Base-by-base conservation (phyloP, 2,329 filamentous ascomycete species). In the Nakataea oryzae region DNA sequence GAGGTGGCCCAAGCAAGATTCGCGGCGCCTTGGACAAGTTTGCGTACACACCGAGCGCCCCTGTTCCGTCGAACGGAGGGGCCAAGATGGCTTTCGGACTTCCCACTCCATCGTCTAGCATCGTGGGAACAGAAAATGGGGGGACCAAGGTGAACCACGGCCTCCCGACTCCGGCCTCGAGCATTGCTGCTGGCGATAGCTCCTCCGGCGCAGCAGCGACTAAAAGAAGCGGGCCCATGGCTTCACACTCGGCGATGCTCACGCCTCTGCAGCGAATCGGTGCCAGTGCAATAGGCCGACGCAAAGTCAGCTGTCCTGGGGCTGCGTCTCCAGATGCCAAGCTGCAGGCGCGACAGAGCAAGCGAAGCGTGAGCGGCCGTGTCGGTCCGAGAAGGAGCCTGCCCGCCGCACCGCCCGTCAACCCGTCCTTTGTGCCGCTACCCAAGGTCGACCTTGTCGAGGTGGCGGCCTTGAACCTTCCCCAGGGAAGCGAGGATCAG, bases 251-350 rank as follows among this genome's bases (percentile, higher is more conserved):
- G 5, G 64, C 69, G 5, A 69, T 64, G 64, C 65, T 60, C 66
- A 84, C 82, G 0, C 81, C 82, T 3, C 72, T 85, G 4, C 81
- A 85, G 64, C 79, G 81, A 56, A 75, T 85, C 32, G 80, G 81
- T 21, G 75, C 74, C 34, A 75, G 74, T 63, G 82, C 82, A 1
- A 63, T 80, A 11, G 68, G 70, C 26, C 72, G 73, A 29, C 64
- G 64, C 29, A 73, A 28, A 50, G 54, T 57, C 30, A 21, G 26
- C 26, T 14, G 69, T 72, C 9, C 67, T 68, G 0, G 65, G 63
- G 3, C 67, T 71, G 59, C 61, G 63, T 14, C 65, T 63, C 14
- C 65, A 66, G 7, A 66, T 67, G 27, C 63, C 62, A 1, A 67
- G 63, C 5, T 9, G 9, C 41, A 50, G 21, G 64, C 11, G 63